These are phyloP conservation scores for Tilletia walkeri DNA, from an alignment of 1,284 basidiomycete genomes.

Conservation along the genomic window DNA sequence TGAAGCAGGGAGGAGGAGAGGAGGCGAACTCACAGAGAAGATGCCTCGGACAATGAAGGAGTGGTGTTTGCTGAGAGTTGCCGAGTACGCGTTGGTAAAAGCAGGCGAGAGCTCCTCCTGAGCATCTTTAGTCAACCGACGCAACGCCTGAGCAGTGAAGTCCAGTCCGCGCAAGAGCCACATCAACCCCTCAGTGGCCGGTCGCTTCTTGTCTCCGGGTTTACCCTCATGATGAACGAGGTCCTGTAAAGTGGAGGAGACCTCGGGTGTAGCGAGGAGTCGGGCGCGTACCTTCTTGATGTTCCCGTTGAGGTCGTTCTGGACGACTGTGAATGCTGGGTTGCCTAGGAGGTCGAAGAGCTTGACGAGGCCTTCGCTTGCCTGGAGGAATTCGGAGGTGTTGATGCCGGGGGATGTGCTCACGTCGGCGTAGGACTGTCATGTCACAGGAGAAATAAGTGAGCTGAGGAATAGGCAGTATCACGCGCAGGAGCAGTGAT, in stretches of 20 bases:
- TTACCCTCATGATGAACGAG: conserved; percentile 79
- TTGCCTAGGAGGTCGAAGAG: conserved; percentile 93
- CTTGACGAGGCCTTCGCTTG: conserved; percentile 81
- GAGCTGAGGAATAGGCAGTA: conserved; percentile 8
- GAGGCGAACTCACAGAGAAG: conserved; percentile 63
- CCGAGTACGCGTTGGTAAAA: conserved; percentile 81
- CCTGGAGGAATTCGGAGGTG: conserved; percentile 83
- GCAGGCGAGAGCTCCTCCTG: conserved; percentile 70
- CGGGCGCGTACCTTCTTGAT: conserved; percentile 75
- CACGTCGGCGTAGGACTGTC: conserved; percentile 65
- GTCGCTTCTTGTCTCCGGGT: conserved; percentile 73
- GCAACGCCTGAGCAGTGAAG: conserved; percentile 84
- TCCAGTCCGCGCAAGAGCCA: conserved; percentile 87
- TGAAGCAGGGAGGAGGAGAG: conserved; percentile 2
- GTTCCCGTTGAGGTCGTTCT: conserved; percentile 86
- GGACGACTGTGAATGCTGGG: conserved; percentile 79
- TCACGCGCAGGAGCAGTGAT: background rate
- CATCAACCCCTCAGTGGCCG: conserved; percentile 84
- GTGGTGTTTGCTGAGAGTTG: conserved; percentile 79
- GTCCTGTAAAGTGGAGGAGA: conserved; percentile 76
- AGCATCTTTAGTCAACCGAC: conserved; percentile 69
- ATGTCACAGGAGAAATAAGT: background rate
- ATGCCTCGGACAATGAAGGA: conserved; percentile 80
- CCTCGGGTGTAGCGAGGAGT: conserved; percentile 67
- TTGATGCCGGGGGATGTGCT: conserved; percentile 82